Base-by-base conservation (phyloP, 805 yeast genomes). In the Ascoidea rubescens region DNA sequence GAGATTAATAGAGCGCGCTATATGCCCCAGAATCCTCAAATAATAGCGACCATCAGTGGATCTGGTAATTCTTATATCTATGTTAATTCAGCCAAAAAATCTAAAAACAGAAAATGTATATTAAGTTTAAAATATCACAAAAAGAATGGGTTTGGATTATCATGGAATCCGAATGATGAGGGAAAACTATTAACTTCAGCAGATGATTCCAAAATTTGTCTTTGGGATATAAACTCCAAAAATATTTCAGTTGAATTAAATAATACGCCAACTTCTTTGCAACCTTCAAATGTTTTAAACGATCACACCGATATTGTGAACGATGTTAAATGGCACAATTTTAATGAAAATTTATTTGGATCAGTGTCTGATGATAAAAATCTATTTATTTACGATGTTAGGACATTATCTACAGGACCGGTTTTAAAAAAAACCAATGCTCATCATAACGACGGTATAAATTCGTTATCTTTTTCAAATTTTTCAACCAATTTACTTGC, bases 1-100 rank as follows among this genome's bases (percentile, higher is more conserved):
- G 95, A 86, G 63, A 77, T 85, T 21, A 84, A 85, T 58, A 71
- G 91, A 54, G 87, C 87, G 7, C 74, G 90, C 48, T 78, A 75
- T 56, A 76, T 79, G 76, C 89, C 89, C 1, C 83, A 79, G 54
- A 70, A 78, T 52, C 64, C 79, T 2, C 68, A 66, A 21, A 59
- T 73, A 0, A 71, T 84, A 7, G 82, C 87, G 7, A 79, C 90
- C 0, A 82, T 86, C 48, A 79, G 79, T 56, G 91, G 89, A 0
- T 60, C 60, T 4, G 95, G 95, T 45, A 74, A 71, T 45, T 75
- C 82, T 0, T 78, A 66, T 57, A 60, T 86, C 5, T 84, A 79
- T 62, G 70, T 77, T 51, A 59, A 67, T n/a, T 53, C 56, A 10
- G 56, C 51, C 51, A 62, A 58, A 50, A 62, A 49, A 55, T 66